Percentiles rank a stretch among this genome's conserved stretches.
Evolutionary conservation across 148 eudicot species (phyloP).

Genomic region (Camellia sinensis): DNA sequence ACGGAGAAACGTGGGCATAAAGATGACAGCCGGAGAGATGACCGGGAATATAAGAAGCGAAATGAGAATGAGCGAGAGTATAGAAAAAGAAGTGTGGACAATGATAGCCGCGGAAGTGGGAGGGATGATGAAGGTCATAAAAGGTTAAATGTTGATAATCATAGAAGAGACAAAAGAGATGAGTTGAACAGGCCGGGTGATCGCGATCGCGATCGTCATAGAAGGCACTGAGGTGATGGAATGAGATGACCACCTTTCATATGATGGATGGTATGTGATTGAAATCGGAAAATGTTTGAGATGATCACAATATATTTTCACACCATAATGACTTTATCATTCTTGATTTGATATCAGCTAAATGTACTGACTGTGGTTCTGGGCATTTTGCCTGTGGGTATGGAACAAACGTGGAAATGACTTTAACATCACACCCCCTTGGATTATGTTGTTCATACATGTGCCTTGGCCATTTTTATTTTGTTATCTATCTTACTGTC

Average conservation of each 20-base stretch:
- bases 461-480: background rate
- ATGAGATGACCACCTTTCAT: constrained; percentile 28
- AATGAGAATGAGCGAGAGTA: background rate
- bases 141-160: constrained; percentile 24
- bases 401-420: background rate
- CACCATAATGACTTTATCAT: background rate
- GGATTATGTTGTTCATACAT: background rate
- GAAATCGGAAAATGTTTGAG: background rate
- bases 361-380: background rate
- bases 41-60: constrained; percentile 33
- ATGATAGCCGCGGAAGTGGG: constrained; percentile 20
- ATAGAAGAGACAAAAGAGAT: constrained; percentile 25
- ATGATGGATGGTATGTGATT: background rate
- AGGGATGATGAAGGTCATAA: constrained; percentile 27
- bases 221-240: constrained; percentile 30
- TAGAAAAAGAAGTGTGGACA: constrained; percentile 32
- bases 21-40: constrained; percentile 17
- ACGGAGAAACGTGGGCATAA: constrained; percentile 1
- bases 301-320: background rate
- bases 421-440: background rate
- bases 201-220: constrained; percentile 20
- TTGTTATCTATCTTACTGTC: background rate
- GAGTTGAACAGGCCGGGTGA: constrained; percentile 24
- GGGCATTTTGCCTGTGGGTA: background rate
- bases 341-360: background rate